Conservation (phyloP, 768 basidiomycete species). For the Amanita thiersii region DNA sequence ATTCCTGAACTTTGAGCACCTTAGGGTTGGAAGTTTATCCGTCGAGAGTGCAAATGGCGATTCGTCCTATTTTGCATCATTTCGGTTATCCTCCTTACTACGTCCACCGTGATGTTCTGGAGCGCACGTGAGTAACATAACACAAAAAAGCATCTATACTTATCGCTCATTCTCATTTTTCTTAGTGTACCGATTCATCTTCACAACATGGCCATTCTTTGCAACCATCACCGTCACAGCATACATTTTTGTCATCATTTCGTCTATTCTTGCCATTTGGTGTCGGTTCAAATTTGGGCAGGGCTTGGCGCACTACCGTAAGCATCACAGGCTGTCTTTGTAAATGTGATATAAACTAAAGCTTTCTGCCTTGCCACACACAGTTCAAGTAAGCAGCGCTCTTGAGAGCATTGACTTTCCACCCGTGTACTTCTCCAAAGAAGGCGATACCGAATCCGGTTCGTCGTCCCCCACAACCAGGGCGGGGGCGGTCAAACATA, state of each 20-base stretch:
- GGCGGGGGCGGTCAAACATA: not conserved
- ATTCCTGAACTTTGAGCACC: not conserved
- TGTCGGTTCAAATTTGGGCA: conserved; percentile 48
- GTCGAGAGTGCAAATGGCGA: conserved; percentile 30
- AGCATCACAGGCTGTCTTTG: conserved; percentile 13
- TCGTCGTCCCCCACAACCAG: conserved; percentile 3
- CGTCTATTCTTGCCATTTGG: conserved; percentile 34
- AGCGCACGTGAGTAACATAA: conserved; percentile 26
- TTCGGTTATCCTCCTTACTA: conserved; percentile 26
- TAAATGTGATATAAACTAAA: not conserved
- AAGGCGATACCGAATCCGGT: conserved; percentile 14
- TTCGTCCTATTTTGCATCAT: conserved; percentile 32
- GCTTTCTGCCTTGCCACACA: not conserved
- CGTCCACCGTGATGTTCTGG: conserved; percentile 34
- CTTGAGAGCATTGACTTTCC: conserved; percentile 37
- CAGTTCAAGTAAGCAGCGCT: conserved; percentile 31
- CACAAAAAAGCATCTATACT: not conserved
- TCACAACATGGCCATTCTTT: conserved; percentile 39
- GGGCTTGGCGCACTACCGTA: conserved; percentile 46
- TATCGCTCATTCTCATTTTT: conserved; percentile 1
- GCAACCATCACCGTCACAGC: conserved; percentile 35
- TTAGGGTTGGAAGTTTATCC: conserved; percentile 45
- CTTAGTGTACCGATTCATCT: conserved; percentile 34
- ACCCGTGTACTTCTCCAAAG: conserved; percentile 29
- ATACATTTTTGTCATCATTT: conserved; percentile 30